Base-by-base conservation (phyloP, 2,329 filamentous ascomycete species). In the Xylaria sp. region DNA sequence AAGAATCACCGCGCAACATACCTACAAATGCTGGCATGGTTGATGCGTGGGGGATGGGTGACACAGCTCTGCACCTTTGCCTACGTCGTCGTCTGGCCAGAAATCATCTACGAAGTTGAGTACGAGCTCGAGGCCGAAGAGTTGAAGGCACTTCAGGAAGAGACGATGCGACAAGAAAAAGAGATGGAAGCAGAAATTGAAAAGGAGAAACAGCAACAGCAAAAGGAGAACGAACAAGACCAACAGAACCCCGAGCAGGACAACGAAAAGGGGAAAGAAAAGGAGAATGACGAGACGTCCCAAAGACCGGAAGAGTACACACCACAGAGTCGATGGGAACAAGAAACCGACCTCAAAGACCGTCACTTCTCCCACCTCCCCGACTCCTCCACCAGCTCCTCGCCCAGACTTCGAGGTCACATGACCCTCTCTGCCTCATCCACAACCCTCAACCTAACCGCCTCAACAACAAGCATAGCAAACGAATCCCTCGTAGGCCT, bases 21-120 rank as follows among this genome's bases (percentile, higher is more conserved):
- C 73, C 88, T 97, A 74, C 84, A 90, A 39, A 96, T 97, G 74
- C 79, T 99, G 30, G 92, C 91, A 19, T 99, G 93, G 91, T 82
- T 99, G 7, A 86, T 97, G 77, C 86, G 92, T 47, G 89, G 91
- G 52, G 92, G 91, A 11, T 96, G 94, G 90, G 92, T 97, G 0
- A 96, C 90, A 0, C 92, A 97, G 72, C 81, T 99, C 4, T 90
- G 92, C 63, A 94, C 91, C 0, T 97, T 95, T 73, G 91, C 89
- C 10, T 96, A 94, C 79, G 85, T 97, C 49, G 84, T 93, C 54
- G 89, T 94, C 48, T 88, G 87, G 75, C 86, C 89, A 2, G 88
- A 93, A 70, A 89, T 96, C 63, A 86, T 94, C 67, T 87, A 89
- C 69, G 87, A 90, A 65, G 91, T 95, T 2, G 86, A 90, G 55